A percentile compares a stretch with the other conserved stretches of the same genome.
Evolutionary conservation across 192 early-diverging fungal species (phyloP).

Genomic region (Coemansia sp.): DNA sequence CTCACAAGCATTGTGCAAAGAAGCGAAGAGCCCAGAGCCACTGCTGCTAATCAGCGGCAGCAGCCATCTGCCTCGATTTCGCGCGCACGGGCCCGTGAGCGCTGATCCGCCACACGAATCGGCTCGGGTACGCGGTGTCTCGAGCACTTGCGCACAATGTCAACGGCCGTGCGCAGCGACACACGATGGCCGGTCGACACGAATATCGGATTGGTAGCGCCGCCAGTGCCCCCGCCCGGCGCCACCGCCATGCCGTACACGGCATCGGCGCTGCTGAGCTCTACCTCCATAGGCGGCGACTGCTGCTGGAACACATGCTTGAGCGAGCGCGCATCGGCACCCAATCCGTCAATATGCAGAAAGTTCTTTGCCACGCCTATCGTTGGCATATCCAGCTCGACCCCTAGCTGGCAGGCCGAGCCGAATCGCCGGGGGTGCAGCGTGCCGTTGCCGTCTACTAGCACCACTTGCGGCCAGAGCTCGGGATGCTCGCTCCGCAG

Average conservation of each 20-base stretch:
- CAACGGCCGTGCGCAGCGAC: constrained; percentile 66
- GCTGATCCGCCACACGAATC: constrained; percentile 80
- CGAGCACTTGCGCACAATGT: constrained; percentile 62
- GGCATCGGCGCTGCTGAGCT: constrained; percentile 41
- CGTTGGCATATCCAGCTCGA: constrained; percentile 68
- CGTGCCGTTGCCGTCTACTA: constrained; percentile 87
- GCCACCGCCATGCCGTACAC: constrained; percentile 60
- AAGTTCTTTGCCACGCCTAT: constrained; percentile 92
- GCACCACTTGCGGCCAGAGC: constrained; percentile 70
- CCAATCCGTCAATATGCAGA: constrained; percentile 63
- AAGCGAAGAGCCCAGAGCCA: background rate
- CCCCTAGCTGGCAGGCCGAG: constrained; percentile 80
- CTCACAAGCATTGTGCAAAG: background rate
- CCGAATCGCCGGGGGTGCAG: constrained; percentile 89
- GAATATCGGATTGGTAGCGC: constrained; percentile 75
- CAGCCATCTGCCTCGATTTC: constrained; percentile 11
- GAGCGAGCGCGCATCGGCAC: constrained; percentile 52
- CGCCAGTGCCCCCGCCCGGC: constrained; percentile 16
- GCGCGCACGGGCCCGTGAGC: constrained; percentile 23
- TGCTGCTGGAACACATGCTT: constrained; percentile 51
- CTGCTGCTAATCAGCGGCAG: background rate
- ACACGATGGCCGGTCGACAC: constrained; percentile 83
- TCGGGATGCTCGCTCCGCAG: constrained; percentile 55
- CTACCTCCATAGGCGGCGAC: constrained; percentile 44
- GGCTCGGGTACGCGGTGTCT: constrained; percentile 82